A percentile compares a stretch with the other conserved stretches of the same genome.
Evolutionary conservation across 805 yeast genomes (phyloP).

Genomic region (Metschnikowia amazonensis): DNA sequence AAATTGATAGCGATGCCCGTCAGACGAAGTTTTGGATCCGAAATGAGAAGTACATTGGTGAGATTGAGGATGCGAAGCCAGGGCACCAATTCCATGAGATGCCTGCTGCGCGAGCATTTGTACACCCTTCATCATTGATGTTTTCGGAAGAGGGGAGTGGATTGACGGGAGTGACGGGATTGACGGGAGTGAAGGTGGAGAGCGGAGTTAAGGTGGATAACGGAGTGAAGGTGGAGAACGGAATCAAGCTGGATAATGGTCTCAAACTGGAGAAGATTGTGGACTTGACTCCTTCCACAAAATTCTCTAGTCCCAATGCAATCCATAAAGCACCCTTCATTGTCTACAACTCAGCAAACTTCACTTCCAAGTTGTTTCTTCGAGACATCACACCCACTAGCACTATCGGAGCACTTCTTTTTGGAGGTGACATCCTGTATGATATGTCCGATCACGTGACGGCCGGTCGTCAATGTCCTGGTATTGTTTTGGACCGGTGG

Average conservation of each 20-base stretch:
- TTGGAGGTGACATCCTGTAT: slow-evolving; percentile 71
- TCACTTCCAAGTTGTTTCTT: slow-evolving; percentile 65
- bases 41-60: slow-evolving; percentile 46
- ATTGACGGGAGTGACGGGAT: too few relatives aligned
- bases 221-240: too few relatives aligned
- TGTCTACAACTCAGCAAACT: slow-evolving; percentile 55
- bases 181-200: too few relatives aligned
- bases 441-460: slow-evolving; percentile 45
- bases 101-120: slow-evolving; percentile 69
- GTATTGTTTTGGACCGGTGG: slow-evolving; percentile 86
- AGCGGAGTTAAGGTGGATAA: too few relatives aligned
- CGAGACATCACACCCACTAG: slow-evolving; percentile 79
- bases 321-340: slow-evolving; percentile 54
- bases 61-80: background rate
- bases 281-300: slow-evolving; percentile 40
- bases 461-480: slow-evolving; percentile 61
- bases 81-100: slow-evolving; percentile 19
- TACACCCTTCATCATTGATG: slow-evolving; percentile 82
- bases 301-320: slow-evolving; percentile 20
- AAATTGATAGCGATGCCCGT: slow-evolving; percentile 78
- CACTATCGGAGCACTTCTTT: slow-evolving; percentile 66
- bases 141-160: slow-evolving; percentile 43
- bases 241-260: too few relatives aligned
- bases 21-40: slow-evolving; percentile 70
- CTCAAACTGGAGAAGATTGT: slow-evolving; percentile 22